Evolutionary conservation across 1,284 basidiomycete species (phyloP), one percentile per base, ranked within the genome.

Genomic region (Trametes pubescens): DNA sequence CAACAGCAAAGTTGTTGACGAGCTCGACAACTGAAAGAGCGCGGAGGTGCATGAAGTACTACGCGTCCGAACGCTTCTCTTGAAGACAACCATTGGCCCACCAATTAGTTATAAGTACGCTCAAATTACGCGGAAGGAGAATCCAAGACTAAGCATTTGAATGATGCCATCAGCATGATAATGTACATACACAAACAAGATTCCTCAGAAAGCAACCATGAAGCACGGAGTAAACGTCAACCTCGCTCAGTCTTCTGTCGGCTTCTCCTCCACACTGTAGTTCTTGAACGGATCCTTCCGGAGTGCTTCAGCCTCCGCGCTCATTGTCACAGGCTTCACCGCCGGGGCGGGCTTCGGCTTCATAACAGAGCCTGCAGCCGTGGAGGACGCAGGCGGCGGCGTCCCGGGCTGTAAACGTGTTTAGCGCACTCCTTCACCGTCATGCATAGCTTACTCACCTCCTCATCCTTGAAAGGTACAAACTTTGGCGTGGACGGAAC

Each of bases 251-350:
- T 69, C 66, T 1, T 69, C 71, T 13, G 48, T 21, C 4, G 70
- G 71, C 38, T 59, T 74, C 58, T 75, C 74, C 16, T 72, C 73
- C 10, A 64, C 71, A 21, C 59, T 62, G 61, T 93, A 91, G 71
- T 93, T 93, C 80, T 91, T 93, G 74, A 93, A 77, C 2, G 91
- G 91, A 74, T 92, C 89, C 71, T 85, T 90, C 63, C 90, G 80
- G 64, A 93, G 74, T 2, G 90, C 91, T 73, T 93, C 91, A 16
- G 89, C 88, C 74, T 92, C 90, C 0, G 81, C 75, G 34, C 75
- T 72, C 47, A 79, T 76, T 9, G 79, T 80, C 54, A 77, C 81
- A 26, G 78, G 73, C 59, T 80, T 67, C 14, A 64, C 67, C 0
- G 65, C 38, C 18, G 62, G 65, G 9, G 62, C 49, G 1, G 70